A percentile compares a stretch with the other conserved stretches of the same genome.
phyloP scores from a whole-genome alignment of 2,329 filamentous ascomycete species.

The Chalaropsis thielavioides region DNA sequence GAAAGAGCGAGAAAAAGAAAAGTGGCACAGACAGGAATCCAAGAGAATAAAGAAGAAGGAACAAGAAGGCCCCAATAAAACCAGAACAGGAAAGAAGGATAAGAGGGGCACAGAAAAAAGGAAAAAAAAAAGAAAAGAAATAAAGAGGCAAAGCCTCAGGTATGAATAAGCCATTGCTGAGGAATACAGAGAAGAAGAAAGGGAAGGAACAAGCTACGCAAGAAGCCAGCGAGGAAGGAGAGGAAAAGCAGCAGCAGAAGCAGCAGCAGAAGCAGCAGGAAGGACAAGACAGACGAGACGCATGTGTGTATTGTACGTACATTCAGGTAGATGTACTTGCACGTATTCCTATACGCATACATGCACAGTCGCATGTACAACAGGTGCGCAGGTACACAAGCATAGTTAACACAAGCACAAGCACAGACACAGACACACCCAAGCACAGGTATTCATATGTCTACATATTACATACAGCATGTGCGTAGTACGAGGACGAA shows the following conservation, averaged over 20 bases:
- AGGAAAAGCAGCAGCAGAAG: too few species aligned
- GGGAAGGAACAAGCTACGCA: not conserved
- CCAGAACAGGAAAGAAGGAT: not conserved
- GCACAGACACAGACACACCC: too few species aligned
- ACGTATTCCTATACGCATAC: too few species aligned
- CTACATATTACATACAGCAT: too few species aligned
- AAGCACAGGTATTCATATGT: too few species aligned
- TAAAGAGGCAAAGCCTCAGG: not conserved
- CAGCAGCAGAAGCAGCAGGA: not conserved
- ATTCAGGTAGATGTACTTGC: too few species aligned
- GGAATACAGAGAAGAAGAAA: not conserved
- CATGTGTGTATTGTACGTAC: not conserved
- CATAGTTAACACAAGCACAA: too few species aligned
- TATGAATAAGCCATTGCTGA: not conserved
- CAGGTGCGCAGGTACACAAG: too few species aligned
- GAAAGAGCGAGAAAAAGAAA: not conserved
- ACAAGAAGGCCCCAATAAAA: not conserved
- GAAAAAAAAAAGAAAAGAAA: not conserved
- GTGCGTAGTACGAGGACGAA: too few species aligned
- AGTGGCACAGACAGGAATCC: not conserved
- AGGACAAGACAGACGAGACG: not conserved
- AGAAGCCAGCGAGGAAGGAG: not conserved
- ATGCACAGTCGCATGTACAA: too few species aligned
- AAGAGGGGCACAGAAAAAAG: conserved; percentile 4
- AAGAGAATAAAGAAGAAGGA: not conserved